Evolutionary conservation across 2,329 filamentous ascomycete species (phyloP).

Genomic region (Coniochaeta pulveracea): DNA sequence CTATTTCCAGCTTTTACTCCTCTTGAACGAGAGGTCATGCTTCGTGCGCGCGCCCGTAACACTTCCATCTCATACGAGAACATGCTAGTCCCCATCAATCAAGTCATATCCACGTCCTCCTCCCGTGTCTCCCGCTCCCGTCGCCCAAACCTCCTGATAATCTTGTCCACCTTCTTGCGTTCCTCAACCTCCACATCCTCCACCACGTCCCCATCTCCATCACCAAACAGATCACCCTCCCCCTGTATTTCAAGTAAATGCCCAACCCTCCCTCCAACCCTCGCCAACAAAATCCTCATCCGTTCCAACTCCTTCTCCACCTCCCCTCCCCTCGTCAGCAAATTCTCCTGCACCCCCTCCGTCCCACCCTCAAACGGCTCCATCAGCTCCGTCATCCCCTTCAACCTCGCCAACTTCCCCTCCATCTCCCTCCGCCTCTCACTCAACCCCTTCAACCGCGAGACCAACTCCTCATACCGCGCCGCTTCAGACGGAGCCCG

Average conservation of each 20-base stretch:
- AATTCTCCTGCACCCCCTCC: slow-evolving; percentile 47
- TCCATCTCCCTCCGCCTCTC: slow-evolving; percentile 25
- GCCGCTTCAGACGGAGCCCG: slow-evolving; percentile 32
- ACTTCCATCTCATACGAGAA: too few relatives aligned
- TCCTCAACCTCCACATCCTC: slow-evolving; percentile 26
- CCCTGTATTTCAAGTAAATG: slow-evolving; percentile 15
- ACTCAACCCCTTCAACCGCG: slow-evolving; percentile 37
- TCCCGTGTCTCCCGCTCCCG: too few relatives aligned
- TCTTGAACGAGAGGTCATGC: too few relatives aligned
- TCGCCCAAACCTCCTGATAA: slow-evolving; percentile 17
- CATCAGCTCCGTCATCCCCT: slow-evolving; percentile 36
- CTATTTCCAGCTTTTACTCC: too few relatives aligned
- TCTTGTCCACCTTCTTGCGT: slow-evolving; percentile 27
- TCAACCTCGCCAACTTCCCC: slow-evolving; percentile 31
- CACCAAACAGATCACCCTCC: slow-evolving; percentile 8
- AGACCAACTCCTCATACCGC: slow-evolving; percentile 39
- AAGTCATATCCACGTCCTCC: too few relatives aligned
- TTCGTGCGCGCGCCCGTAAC: too few relatives aligned
- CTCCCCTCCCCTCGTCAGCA: slow-evolving; percentile 53
- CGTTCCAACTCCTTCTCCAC: slow-evolving; percentile 55
- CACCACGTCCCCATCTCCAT: slow-evolving; percentile 14
- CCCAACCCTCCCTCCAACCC: slow-evolving; percentile 43
- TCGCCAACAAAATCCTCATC: slow-evolving; percentile 51
- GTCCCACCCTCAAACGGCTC: slow-evolving; percentile 28
- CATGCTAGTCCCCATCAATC: too few relatives aligned